Evolutionary conservation across 495 filamentous ascomycete species (phyloP).

Genomic region (Aspergillus nidulans): DNA sequence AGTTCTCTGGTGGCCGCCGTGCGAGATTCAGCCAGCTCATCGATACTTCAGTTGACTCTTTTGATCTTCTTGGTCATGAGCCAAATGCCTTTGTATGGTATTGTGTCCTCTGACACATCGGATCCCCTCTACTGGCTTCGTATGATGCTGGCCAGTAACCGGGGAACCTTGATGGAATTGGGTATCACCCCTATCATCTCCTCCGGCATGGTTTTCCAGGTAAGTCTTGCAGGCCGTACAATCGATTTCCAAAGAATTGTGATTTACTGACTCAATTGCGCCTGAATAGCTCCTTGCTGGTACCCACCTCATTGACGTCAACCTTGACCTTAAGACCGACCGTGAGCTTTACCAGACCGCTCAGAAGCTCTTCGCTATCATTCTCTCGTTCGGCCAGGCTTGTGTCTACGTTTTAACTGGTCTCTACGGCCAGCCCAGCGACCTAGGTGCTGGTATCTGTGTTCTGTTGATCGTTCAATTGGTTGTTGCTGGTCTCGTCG

Average conservation of each 20-base stretch:
- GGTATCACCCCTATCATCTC: slow-evolving; percentile 99
- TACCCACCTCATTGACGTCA: slow-evolving; percentile 99
- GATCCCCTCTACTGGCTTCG: slow-evolving; percentile 99
- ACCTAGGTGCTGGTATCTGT: slow-evolving; percentile 96
- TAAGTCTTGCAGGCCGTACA: slow-evolving; percentile 24
- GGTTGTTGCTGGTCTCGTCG: slow-evolving; percentile 92
- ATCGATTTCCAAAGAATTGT: not conserved
- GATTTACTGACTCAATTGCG: slow-evolving; percentile 2
- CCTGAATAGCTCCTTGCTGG: slow-evolving; percentile 74
- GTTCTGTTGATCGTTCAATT: slow-evolving; percentile 96
- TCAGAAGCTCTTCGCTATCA: slow-evolving; percentile 98
- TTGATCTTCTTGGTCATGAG: slow-evolving; percentile 99
- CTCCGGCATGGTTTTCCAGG: slow-evolving; percentile 99
- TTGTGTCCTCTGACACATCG: slow-evolving; percentile 92
- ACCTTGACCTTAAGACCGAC: slow-evolving; percentile 98
- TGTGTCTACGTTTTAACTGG: slow-evolving; percentile 96
- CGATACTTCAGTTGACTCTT: slow-evolving; percentile 63
- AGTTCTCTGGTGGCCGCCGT: slow-evolving; percentile 24
- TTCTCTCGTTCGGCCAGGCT: slow-evolving; percentile 93
- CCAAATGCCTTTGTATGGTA: slow-evolving; percentile 97
- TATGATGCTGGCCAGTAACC: slow-evolving; percentile 99
- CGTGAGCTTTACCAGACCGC: slow-evolving; percentile 99
- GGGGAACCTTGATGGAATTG: slow-evolving; percentile 97
- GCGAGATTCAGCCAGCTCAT: slow-evolving; percentile 31
- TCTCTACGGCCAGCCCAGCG: slow-evolving; percentile 92